Evolutionary conservation across 495 filamentous ascomycete species (phyloP).

Genomic region (Penicillium waksmanii): DNA sequence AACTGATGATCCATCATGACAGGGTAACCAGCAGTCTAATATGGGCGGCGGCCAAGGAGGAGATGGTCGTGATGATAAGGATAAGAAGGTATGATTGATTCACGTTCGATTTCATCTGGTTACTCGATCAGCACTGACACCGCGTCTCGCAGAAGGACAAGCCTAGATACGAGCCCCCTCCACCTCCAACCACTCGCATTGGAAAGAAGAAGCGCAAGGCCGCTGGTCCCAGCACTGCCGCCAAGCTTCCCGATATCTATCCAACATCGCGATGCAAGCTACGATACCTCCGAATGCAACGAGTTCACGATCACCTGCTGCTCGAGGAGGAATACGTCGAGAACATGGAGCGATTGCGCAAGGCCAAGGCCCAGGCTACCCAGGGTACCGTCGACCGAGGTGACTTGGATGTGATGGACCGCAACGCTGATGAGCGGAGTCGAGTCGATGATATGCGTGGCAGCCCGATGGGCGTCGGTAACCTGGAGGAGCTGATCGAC

Average conservation of each 20-base stretch:
- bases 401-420: conserved; percentile 55
- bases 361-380: conserved; percentile 82
- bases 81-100: conserved; percentile 78
- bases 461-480: conserved; percentile 97
- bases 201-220: conserved; percentile 97
- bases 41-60: conserved; percentile 72
- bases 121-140: conserved; percentile 15
- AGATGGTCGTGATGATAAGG: conserved; percentile 84
- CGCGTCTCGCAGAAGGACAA: conserved; percentile 80
- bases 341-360: conserved; percentile 94
- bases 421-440: conserved; percentile 93
- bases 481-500: conserved; percentile 98
- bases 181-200: conserved; percentile 93
- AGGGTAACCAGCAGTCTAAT: conserved; percentile 82
- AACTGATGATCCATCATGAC: conserved; percentile 31
- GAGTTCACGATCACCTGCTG: conserved; percentile 94
- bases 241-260: conserved; percentile 91
- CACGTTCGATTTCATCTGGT: conserved; percentile 1
- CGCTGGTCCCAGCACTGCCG: conserved; percentile 87
- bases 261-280: conserved; percentile 98
- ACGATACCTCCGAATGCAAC: conserved; percentile 94
- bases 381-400: conserved; percentile 53
- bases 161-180: conserved; percentile 98
- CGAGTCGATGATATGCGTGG: conserved; percentile 98
- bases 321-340: conserved; percentile 98